These are phyloP conservation scores for Biscogniauxia mediterranea DNA, from an alignment of 2,329 filamentous ascomycete species.

Conservation along the genomic window DNA sequence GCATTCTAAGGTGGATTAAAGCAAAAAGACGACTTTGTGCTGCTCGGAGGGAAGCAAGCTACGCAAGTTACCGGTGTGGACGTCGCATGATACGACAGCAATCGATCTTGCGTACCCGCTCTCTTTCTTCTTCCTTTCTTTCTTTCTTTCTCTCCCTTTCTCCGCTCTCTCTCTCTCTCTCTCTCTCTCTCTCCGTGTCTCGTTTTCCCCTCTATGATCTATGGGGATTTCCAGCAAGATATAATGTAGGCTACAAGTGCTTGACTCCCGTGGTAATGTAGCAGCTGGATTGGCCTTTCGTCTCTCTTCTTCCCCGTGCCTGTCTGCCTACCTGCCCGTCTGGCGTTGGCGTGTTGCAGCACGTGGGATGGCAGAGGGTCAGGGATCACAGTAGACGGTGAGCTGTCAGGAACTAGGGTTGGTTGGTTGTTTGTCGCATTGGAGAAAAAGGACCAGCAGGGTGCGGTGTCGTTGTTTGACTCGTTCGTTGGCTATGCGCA, in stretches of 20 bases:
- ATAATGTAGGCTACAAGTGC: not conserved
- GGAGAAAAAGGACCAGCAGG: slow-evolving; percentile 3
- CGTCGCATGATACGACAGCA: slow-evolving; percentile 24
- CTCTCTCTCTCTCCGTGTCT: not conserved
- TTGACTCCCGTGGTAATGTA: not conserved
- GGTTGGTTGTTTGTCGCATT: slow-evolving; percentile 20
- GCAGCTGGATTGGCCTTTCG: slow-evolving; percentile 1
- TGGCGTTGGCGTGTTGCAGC: slow-evolving; percentile 4
- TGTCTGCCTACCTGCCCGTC: too few relatives aligned
- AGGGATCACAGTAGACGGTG: slow-evolving; percentile 20
- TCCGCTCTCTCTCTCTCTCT: too few relatives aligned
- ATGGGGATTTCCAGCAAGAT: slow-evolving; percentile 3
- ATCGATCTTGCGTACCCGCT: slow-evolving; percentile 3
- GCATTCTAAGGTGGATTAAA: slow-evolving; percentile 22
- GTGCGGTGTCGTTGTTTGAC: slow-evolving; percentile 15
- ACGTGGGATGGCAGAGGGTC: slow-evolving; percentile 21
- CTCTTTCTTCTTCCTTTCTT: not conserved
- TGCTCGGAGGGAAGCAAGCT: slow-evolving; percentile 13
- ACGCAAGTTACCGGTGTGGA: slow-evolving; percentile 18
- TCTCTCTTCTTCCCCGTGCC: slow-evolving; percentile 12
- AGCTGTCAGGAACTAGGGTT: slow-evolving; percentile 20
- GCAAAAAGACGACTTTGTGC: slow-evolving; percentile 9
- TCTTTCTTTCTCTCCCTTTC: not conserved
- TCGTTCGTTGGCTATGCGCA: slow-evolving; percentile 17
- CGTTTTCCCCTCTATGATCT: slow-evolving; percentile 5